A percentile compares a stretch with the other conserved stretches of the same genome.
These are phyloP conservation scores for Cytospora leucostoma DNA, from an alignment of 2,329 filamentous ascomycete species.

Conservation along the genomic window DNA sequence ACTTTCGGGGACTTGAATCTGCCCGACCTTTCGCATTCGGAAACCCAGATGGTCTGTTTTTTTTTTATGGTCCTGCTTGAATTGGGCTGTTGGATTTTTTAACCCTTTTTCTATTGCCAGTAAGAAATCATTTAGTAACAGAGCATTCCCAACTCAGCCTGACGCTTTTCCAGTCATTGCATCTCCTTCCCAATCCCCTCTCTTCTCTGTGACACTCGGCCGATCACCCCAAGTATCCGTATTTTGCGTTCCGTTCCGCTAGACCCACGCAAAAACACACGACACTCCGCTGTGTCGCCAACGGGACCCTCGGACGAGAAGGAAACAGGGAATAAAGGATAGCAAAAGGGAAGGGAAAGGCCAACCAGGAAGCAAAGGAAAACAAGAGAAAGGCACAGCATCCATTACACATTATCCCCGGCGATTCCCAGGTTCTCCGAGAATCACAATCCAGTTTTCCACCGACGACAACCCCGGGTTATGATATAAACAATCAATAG, in stretches of 20 bases:
- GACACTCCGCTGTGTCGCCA: slow-evolving; percentile 8
- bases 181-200: not conserved
- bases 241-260: not conserved
- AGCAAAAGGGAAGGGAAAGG: not conserved
- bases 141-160: slow-evolving; percentile 16
- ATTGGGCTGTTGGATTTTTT: not conserved
- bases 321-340: not conserved
- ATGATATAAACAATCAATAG: slow-evolving; percentile 25
- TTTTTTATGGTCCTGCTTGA: not conserved
- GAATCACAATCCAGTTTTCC: not conserved
- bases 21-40: slow-evolving; percentile 14
- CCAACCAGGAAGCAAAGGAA: not conserved
- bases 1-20: slow-evolving; percentile 26
- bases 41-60: slow-evolving; percentile 8
- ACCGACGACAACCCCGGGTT: not conserved
- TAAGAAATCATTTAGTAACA: slow-evolving; percentile 6
- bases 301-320: slow-evolving; percentile 17
- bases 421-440: not conserved
- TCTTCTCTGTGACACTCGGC: not conserved
- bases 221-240: not conserved
- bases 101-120: not conserved
- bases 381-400: not conserved
- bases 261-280: slow-evolving; percentile 3
- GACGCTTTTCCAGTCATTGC: not conserved
- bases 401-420: not conserved